A percentile compares a stretch with the other conserved stretches of the same genome.
phyloP scores from a whole-genome alignment of 2,329 filamentous ascomycete species.

The Diaporthe australafricana region DNA sequence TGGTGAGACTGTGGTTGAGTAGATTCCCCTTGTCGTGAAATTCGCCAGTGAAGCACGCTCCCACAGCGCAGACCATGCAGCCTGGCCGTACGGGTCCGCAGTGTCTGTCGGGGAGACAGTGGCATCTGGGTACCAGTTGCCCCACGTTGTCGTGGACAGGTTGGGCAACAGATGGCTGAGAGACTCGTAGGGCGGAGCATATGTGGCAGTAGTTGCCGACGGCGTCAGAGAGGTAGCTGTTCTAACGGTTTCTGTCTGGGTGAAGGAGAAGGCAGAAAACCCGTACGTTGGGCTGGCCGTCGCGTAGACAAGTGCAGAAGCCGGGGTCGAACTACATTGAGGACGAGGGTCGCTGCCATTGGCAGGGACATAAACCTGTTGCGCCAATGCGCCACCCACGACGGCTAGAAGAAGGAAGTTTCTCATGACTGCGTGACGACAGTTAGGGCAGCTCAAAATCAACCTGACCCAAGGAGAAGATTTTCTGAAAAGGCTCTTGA shows the following conservation, averaged over 20 bases:
- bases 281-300: slow-evolving; percentile 11
- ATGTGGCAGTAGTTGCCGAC: slow-evolving; percentile 47
- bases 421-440: background rate
- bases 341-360: slow-evolving; percentile 4
- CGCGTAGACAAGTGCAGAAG: background rate
- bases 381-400: background rate
- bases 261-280: slow-evolving; percentile 48
- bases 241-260: slow-evolving; percentile 52
- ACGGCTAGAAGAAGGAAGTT: background rate
- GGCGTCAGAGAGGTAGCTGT: slow-evolving; percentile 48
- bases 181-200: slow-evolving; percentile 49
- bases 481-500: background rate
- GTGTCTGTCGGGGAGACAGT: slow-evolving; percentile 49
- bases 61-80: slow-evolving; percentile 53
- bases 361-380: slow-evolving; percentile 1
- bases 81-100: slow-evolving; percentile 50
- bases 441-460: background rate
- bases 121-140: slow-evolving; percentile 51
- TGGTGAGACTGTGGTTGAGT: slow-evolving; percentile 4
- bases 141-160: slow-evolving; percentile 53
- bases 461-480: background rate
- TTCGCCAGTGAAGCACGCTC: slow-evolving; percentile 47
- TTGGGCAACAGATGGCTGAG: slow-evolving; percentile 49
- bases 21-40: slow-evolving; percentile 43
- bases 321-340: background rate